Conservation (phyloP, 2,329 filamentous ascomycete genomes). For the Scedosporium aurantiacum region DNA sequence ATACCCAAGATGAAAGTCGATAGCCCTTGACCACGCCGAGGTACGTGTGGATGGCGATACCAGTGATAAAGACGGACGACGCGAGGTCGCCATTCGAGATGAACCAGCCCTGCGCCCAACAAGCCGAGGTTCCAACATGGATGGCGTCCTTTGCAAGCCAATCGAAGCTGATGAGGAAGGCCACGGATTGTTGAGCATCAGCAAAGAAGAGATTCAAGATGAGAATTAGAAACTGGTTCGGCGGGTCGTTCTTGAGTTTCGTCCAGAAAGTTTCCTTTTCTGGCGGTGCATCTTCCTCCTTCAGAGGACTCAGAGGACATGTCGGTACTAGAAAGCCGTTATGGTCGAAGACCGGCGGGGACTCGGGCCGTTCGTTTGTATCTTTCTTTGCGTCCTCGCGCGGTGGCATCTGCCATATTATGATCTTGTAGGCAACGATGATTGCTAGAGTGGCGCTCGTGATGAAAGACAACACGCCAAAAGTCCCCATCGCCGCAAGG, state of each 20-base stretch:
- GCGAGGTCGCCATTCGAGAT: constrained; percentile 55
- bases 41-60: constrained; percentile 57
- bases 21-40: constrained; percentile 47
- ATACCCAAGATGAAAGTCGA: constrained; percentile 34
- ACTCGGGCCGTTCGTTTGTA: constrained; percentile 16
- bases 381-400: constrained; percentile 7
- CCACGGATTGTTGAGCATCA: constrained; percentile 54
- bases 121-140: constrained; percentile 39
- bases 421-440: constrained; percentile 24
- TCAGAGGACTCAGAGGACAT: neutral
- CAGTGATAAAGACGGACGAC: constrained; percentile 55
- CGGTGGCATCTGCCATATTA: constrained; percentile 21
- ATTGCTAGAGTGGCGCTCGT: constrained; percentile 20
- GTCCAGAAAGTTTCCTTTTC: constrained; percentile 11
- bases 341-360: constrained; percentile 24
- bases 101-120: constrained; percentile 57
- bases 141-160: constrained; percentile 46
- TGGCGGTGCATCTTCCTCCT: neutral
- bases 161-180: constrained; percentile 51
- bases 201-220: constrained; percentile 60
- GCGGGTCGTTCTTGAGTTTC: constrained; percentile 23
- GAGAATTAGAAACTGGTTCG: constrained; percentile 58
- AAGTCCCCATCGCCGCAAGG: constrained; percentile 24
- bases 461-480: constrained; percentile 26
- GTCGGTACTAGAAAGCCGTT: constrained; percentile 13